These are phyloP conservation scores for Cryptosporidium andersoni DNA, from an alignment of 169 alveolate species.

Conservation along the genomic window DNA sequence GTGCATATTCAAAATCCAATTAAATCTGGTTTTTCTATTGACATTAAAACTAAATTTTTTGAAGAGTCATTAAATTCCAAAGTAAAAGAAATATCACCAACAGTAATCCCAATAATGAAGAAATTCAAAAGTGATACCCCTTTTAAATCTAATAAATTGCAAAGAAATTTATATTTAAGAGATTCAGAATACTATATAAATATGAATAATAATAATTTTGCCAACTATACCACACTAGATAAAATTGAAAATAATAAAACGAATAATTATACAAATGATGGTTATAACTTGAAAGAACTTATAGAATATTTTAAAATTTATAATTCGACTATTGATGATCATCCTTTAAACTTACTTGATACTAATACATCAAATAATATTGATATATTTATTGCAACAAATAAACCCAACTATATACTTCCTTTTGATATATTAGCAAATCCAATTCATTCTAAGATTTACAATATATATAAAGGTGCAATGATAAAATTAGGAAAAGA, in stretches of 20 bases:
- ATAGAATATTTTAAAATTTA: no score
- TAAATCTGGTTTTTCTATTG: neutral
- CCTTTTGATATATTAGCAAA: no score
- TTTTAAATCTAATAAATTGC: neutral
- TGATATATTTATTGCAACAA: no score
- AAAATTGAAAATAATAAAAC: neutral
- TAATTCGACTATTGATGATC: no score
- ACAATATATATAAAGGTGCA: no score
- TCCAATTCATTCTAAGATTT: no score
- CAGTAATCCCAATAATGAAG: neutral
- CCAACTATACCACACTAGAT: neutral
- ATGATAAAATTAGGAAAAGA: no score
- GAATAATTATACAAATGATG: no score
- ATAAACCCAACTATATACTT: no score
- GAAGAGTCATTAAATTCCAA: neutral
- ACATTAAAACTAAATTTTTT: slow-evolving; percentile 32
- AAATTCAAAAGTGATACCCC: neutral
- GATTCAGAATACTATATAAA: neutral
- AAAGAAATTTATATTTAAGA: neutral
- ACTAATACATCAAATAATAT: no score
- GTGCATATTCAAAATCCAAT: neutral
- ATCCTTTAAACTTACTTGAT: no score
- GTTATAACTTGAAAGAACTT: no score
- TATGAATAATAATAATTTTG: neutral
- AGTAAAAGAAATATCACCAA: neutral